Evolutionary conservation across 257 asterid genomes (phyloP).

Genomic region (Mentha longifolia): DNA sequence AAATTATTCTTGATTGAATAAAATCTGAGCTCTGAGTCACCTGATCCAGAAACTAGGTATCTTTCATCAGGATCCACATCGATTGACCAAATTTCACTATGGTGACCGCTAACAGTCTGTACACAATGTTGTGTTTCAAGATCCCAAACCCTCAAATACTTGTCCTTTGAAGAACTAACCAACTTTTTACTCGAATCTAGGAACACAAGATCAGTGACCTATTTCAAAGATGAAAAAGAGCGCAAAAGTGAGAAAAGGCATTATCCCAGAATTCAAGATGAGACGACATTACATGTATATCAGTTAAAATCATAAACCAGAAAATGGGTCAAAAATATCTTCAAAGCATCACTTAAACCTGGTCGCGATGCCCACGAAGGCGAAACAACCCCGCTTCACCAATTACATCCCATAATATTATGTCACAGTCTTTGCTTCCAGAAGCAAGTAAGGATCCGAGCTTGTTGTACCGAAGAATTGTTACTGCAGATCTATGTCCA

Average conservation of each 20-base stretch:
- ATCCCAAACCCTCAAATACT: conserved; percentile 96
- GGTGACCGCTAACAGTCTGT: conserved; percentile 95
- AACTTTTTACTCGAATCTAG: conserved; percentile 76
- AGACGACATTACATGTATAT: too few relatives aligned
- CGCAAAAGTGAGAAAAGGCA: conserved; percentile 27
- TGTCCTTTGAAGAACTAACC: conserved; percentile 98
- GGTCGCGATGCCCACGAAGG: conserved; percentile 94
- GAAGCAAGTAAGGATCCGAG: conserved; percentile 89
- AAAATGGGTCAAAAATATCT: conserved; percentile 12
- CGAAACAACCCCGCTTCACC: conserved; percentile 94
- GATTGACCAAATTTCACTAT: conserved; percentile 97
- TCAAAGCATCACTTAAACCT: conserved; percentile 56
- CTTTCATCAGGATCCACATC: conserved; percentile 79
- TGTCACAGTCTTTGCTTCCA: conserved; percentile 94
- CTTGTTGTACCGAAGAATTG: conserved; percentile 70
- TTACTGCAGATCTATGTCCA: conserved; percentile 92
- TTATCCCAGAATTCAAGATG: background rate
- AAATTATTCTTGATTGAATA: conserved; percentile 63
- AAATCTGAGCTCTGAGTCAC: conserved; percentile 83
- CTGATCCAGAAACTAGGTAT: conserved; percentile 87
- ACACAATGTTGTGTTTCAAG: conserved; percentile 91
- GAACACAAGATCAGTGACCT: conserved; percentile 93
- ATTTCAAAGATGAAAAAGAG: conserved; percentile 30
- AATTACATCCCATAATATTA: conserved; percentile 92
- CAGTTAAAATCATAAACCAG: background rate